These are phyloP conservation scores for Ogataea methylovora DNA, from an alignment of 805 yeast genomes.

Conservation along the genomic window DNA sequence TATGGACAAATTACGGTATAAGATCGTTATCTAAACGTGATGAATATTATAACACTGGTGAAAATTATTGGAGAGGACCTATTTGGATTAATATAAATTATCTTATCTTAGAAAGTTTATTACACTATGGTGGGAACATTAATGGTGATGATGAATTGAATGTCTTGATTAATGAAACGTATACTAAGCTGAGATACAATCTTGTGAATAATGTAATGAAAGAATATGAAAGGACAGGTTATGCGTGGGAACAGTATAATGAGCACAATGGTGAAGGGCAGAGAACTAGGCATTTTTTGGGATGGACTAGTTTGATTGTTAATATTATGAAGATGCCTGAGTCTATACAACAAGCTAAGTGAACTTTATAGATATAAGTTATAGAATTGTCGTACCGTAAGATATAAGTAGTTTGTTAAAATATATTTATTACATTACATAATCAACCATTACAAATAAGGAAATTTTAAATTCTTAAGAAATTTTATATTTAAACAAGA, in stretches of 20 bases:
- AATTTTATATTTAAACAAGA: too few species aligned
- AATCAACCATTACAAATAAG: neutral
- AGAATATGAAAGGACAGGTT: conserved; percentile 73
- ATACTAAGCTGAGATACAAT: conserved; percentile 53
- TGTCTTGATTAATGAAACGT: conserved; percentile 39
- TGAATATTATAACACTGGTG: conserved; percentile 61
- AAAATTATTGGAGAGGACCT: conserved; percentile 94
- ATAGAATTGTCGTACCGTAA: too few species aligned
- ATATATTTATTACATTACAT: neutral
- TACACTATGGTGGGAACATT: conserved; percentile 38
- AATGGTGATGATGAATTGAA: conserved; percentile 23
- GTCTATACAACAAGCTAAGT: too few species aligned
- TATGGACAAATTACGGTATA: conserved; percentile 76
- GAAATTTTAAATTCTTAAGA: too few species aligned
- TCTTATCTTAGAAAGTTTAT: conserved; percentile 62
- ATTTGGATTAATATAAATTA: conserved; percentile 92
- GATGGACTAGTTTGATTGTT: conserved; percentile 86
- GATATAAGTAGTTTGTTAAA: too few species aligned
- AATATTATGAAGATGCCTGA: conserved; percentile 82
- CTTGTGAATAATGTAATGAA: conserved; percentile 58
- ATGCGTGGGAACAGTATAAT: conserved; percentile 87
- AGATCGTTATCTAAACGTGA: conserved; percentile 72
- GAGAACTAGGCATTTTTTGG: conserved; percentile 85
- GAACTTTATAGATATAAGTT: too few species aligned
- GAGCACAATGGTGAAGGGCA: conserved; percentile 66